Evolutionary conservation across 257 asterid genomes (phyloP).

Genomic region (Schizonepeta tenuifolia): DNA sequence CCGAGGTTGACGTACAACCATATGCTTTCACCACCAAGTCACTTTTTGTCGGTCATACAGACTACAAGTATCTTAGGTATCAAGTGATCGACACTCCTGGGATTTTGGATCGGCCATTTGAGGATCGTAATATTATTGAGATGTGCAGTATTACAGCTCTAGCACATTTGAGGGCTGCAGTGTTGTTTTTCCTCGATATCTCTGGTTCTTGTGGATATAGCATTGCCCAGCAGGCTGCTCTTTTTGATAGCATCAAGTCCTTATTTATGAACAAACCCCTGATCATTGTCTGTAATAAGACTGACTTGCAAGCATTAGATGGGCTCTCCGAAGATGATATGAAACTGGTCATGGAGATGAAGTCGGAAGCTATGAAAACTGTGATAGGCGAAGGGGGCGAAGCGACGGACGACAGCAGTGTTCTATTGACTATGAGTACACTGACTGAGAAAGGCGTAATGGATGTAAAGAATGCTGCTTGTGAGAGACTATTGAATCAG

Average conservation of each 20-base stretch:
- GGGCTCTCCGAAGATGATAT: conserved; percentile 79
- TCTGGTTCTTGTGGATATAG: conserved; percentile 97
- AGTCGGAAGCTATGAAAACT: conserved; percentile 89
- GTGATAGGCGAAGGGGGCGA: conserved; percentile 92
- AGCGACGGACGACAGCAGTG: conserved; percentile 61
- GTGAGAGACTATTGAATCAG: conserved; percentile 88
- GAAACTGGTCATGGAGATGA: conserved; percentile 87
- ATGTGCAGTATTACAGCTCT: conserved; percentile 99
- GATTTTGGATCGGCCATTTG: conserved; percentile 92
- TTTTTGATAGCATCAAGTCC: conserved; percentile 93
- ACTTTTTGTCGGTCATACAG: conserved; percentile 92
- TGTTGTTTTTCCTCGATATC: conserved; percentile 85
- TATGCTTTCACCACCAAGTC: conserved; percentile 98
- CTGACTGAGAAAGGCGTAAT: conserved; percentile 92
- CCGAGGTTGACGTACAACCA: conserved; percentile 95
- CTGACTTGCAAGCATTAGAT: conserved; percentile 87
- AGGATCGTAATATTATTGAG: conserved; percentile 95
- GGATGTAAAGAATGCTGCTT: conserved; percentile 89
- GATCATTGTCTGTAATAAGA: conserved; percentile 87
- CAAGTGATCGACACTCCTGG: conserved; percentile 99
- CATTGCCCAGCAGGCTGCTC: conserved; percentile 93
- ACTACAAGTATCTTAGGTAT: conserved; percentile 84
- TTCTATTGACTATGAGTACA: conserved; percentile 90
- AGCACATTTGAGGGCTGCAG: conserved; percentile 96
- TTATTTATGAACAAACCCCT: conserved; percentile 90